Evolutionary conservation across 1,139 yeast species (phyloP).

Genomic region (Suhomyces wounanorum): DNA sequence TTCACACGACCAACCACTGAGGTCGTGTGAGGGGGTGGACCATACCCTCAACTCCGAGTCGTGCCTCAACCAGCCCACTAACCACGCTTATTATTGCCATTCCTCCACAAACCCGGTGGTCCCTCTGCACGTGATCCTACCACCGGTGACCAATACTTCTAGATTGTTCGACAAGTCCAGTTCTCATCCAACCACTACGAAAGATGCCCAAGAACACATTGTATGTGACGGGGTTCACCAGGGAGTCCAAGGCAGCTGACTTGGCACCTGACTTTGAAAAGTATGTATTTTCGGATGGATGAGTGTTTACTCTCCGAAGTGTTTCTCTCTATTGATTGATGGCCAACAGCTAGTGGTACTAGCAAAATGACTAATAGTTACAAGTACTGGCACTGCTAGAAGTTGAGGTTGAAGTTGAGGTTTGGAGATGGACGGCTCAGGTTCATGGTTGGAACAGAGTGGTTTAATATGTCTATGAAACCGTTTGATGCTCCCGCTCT

Average conservation of each 20-base stretch:
- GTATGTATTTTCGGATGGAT: constrained; percentile 41
- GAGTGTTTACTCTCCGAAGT: not conserved
- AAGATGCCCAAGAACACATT: constrained; percentile 57
- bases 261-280: constrained; percentile 70
- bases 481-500: too few species aligned
- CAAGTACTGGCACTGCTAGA: too few species aligned
- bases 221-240: constrained; percentile 63
- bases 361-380: too few species aligned
- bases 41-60: too few species aligned
- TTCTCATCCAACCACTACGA: not conserved
- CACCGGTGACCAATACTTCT: not conserved
- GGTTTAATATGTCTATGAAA: too few species aligned
- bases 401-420: too few species aligned
- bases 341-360: too few species aligned
- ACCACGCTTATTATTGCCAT: too few species aligned
- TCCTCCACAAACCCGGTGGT: too few species aligned
- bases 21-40: not conserved
- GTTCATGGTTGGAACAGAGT: too few species aligned
- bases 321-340: not conserved
- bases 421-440: too few species aligned
- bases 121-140: not conserved
- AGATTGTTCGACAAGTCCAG: not conserved
- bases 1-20: not conserved
- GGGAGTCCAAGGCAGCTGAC: constrained; percentile 63
- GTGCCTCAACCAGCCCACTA: too few species aligned